These are phyloP conservation scores for Dillenia suffruticosa DNA, from an alignment of 164 flowering plant genomes.

Conservation along the genomic window DNA sequence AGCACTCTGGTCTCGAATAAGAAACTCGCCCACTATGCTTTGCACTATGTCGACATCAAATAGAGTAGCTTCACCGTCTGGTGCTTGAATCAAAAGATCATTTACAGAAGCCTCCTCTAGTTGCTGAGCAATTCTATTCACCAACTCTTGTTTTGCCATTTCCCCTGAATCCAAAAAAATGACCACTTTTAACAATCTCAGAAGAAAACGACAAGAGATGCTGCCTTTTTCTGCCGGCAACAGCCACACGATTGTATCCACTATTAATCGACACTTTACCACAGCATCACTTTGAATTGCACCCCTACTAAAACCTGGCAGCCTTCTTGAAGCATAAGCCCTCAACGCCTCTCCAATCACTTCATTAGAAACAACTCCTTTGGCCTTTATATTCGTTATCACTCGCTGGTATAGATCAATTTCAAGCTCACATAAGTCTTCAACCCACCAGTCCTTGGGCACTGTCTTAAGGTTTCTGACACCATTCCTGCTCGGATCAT, in stretches of 20 bases:
- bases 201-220: constrained; percentile 72
- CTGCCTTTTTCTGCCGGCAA: constrained; percentile 68
- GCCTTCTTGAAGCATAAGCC: constrained; percentile 60
- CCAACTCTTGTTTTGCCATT: constrained; percentile 42
- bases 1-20: constrained; percentile 42
- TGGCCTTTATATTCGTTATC: constrained; percentile 46
- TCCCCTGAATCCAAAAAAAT: constrained; percentile 51
- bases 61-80: constrained; percentile 33
- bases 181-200: constrained; percentile 73
- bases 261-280: constrained; percentile 30
- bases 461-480: constrained; percentile 42
- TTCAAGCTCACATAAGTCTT: constrained; percentile 86
- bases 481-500: constrained; percentile 51
- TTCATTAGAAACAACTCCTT: constrained; percentile 37
- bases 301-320: constrained; percentile 68
- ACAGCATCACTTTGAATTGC: constrained; percentile 34
- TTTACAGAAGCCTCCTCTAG: constrained; percentile 75
- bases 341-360: constrained; percentile 84
- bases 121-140: constrained; percentile 68
- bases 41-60: constrained; percentile 68
- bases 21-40: constrained; percentile 64
- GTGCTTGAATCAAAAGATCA: constrained; percentile 67
- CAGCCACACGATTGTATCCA: constrained; percentile 65
- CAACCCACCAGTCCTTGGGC: constrained; percentile 97
- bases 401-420: constrained; percentile 67